Conservation (phyloP, 768 basidiomycete species). For the Paxillus involutus region DNA sequence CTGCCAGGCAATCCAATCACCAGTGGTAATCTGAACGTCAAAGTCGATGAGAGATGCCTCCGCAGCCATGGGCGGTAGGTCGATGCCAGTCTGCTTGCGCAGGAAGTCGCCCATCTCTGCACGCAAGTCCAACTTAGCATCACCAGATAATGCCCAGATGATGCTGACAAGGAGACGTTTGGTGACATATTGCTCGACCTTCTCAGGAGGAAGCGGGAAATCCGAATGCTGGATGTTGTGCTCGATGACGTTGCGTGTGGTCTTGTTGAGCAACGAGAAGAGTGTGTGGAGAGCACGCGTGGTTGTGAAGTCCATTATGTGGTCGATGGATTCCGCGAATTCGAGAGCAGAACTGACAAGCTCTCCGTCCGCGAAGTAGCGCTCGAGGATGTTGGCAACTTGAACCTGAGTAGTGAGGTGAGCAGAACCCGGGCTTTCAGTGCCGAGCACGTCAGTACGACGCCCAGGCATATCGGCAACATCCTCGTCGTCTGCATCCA, state of each 20-base stretch:
- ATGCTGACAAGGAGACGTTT: constrained; percentile 89
- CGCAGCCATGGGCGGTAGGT: constrained; percentile 72
- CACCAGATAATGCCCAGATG: constrained; percentile 98
- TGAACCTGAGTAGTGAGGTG: constrained; percentile 76
- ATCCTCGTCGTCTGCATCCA: constrained; percentile 92
- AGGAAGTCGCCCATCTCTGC: constrained; percentile 89
- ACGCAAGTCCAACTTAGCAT: constrained; percentile 87
- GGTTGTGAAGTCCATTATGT: constrained; percentile 98
- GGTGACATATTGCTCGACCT: constrained; percentile 86
- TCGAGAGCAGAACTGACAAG: constrained; percentile 77
- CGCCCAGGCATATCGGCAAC: constrained; percentile 59
- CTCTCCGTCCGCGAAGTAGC: constrained; percentile 80
- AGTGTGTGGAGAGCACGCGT: constrained; percentile 93
- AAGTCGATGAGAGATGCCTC: constrained; percentile 92
- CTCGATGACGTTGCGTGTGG: constrained; percentile 87
- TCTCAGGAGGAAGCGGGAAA: constrained; percentile 84
- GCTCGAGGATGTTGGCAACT: constrained; percentile 71
- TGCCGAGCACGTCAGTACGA: constrained; percentile 43
- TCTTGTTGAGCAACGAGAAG: constrained; percentile 97
- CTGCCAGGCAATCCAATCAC: constrained; percentile 93
- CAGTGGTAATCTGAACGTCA: constrained; percentile 84
- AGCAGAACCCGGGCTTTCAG: constrained; percentile 53
- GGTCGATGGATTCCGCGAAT: constrained; percentile 84
- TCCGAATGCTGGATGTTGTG: constrained; percentile 95
- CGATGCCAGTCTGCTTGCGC: constrained; percentile 82